Base-by-base conservation (phyloP, 345 rosid species). In the Mangifera indica region DNA sequence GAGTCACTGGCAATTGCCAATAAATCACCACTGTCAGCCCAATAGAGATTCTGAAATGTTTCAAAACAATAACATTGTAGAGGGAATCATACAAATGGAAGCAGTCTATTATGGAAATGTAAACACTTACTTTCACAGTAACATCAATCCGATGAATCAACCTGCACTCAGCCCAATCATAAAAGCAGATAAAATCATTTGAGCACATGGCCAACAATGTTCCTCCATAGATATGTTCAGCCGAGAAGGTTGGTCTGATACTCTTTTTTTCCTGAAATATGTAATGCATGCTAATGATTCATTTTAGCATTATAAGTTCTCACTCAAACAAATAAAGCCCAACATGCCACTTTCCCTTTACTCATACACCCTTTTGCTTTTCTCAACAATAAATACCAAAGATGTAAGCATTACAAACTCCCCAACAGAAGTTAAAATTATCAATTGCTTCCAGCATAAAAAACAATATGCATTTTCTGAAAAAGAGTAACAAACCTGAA, bases 11-110 rank as follows among this genome's bases (percentile, higher is more conserved):
- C 92, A 83, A 96, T 89, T 55, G 98, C 92, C 79, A 96, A 91
- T 70, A 96, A 77, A 82, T 96, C 99, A 79, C 99, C 99, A 68
- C 97, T 88, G 78, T 96, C 99, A 79, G 98, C 99, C 99, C 99
- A 96, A 79, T 91, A 93, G 18, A 96, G 87, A 84, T 96, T 93
- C 99, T 95, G 89, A 72, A 48, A 75, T 54, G 74, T 78, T 72
- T 69, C 60, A 63, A 80, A 75, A 64, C 65, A 60, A 22, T 11
- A 59, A 20, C 46, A 72, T 25, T 51, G 32, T 56, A 18, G 10
- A 22, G 46, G 21, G 58, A 56, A 46, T 11, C 25, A n/a, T 14
- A 61, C 66, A 64, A 67, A 54, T 55, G 24, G 45, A 20, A 29
- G 63, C 49, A 21, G 21, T 24, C 51, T 67, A 73, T 37, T 53